phyloP scores from a whole-genome alignment of 495 filamentous ascomycete genomes.

The Amorphotheca resinae region DNA sequence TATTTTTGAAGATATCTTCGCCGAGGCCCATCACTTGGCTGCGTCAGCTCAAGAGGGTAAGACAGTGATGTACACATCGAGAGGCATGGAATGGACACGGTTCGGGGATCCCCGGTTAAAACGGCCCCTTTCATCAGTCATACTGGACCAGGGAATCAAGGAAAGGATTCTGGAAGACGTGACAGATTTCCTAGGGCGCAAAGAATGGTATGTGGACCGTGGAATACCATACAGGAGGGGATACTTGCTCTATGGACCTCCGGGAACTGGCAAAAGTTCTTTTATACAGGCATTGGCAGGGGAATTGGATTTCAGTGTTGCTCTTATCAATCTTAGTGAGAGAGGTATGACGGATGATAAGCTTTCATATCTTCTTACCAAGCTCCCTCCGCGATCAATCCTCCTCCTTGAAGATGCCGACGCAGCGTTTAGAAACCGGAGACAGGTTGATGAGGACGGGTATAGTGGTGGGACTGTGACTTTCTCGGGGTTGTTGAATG shows the following conservation, averaged over 20 bases:
- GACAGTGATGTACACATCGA: conserved; percentile 78
- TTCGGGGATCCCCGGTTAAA: conserved; percentile 83
- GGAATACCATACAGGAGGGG: conserved; percentile 92
- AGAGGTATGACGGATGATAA: conserved; percentile 88
- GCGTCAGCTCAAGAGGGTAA: conserved; percentile 75
- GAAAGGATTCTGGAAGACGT: conserved; percentile 78
- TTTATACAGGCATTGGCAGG: conserved; percentile 94
- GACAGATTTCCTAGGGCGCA: conserved; percentile 63
- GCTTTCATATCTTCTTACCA: conserved; percentile 75
- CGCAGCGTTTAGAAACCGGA: conserved; percentile 75
- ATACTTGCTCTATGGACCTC: conserved; percentile 87
- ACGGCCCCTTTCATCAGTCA: conserved; percentile 74
- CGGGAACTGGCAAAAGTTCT: conserved; percentile 88
- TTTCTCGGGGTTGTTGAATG: conserved; percentile 88
- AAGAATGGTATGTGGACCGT: conserved; percentile 84
- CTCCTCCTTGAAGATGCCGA: conserved; percentile 90
- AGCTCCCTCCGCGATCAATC: conserved; percentile 74
- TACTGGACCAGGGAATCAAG: conserved; percentile 76
- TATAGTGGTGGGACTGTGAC: conserved; percentile 87
- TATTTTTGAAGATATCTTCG: conserved; percentile 75
- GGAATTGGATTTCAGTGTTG: conserved; percentile 84
- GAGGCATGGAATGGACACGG: conserved; percentile 67
- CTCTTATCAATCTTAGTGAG: conserved; percentile 87
- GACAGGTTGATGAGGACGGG: conserved; percentile 68
- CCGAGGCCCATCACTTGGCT: conserved; percentile 69